Base-by-base conservation (phyloP, 768 basidiomycete species). In the Exidia glandulosa region DNA sequence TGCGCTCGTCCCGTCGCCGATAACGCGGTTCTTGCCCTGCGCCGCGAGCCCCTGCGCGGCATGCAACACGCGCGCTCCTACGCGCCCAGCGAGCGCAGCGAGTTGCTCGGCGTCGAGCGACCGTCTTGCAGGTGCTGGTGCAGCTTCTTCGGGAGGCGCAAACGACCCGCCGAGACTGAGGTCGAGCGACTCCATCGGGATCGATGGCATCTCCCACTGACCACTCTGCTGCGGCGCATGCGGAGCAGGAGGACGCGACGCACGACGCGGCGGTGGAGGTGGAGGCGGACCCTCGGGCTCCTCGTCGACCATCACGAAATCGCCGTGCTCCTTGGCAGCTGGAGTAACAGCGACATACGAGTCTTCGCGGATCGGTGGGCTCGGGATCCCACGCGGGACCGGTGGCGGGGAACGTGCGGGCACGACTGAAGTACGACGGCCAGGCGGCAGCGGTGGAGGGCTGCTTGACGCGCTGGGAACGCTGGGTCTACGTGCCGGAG, bases 1-100 rank as follows among this genome's bases (percentile, higher is more conserved):
- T 2, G 78, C 74, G 60, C 88, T 86, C 48, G 88, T 85, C 12
- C 94, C 93, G 66, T 95, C 92, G 4, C 90, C 94, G 31, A 94
- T 79, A 41, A 92, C 76, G 7, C 78, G 68, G 71, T 82, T 86
- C 73, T 87, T 92, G 37, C 89, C 90, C 64, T 86, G 85, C 34
- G 88, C 87, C 62, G 78, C 81, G 57, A 94, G 68, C 41, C 75
- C 72, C 16, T 80, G 79, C 1, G 93, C 91, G 0, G 81, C 77
- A 63, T 89, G 83, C 66, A 82, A 81, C 2, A 95, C 78, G 60
- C 83, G 83, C 3, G 84, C 81, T 12, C 94, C 94, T 1, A 89
- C 83, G 31, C 83, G 81, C 3, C 82, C 81, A 81, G 87, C 87
- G 3, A 90, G 71, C 2, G 77, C 74, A 63, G 83, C 82, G 56